Percentiles rank a stretch among this genome's conserved stretches.
phyloP scores from a whole-genome alignment of 2,329 filamentous ascomycete genomes.

The Penicillium hesseltinei region DNA sequence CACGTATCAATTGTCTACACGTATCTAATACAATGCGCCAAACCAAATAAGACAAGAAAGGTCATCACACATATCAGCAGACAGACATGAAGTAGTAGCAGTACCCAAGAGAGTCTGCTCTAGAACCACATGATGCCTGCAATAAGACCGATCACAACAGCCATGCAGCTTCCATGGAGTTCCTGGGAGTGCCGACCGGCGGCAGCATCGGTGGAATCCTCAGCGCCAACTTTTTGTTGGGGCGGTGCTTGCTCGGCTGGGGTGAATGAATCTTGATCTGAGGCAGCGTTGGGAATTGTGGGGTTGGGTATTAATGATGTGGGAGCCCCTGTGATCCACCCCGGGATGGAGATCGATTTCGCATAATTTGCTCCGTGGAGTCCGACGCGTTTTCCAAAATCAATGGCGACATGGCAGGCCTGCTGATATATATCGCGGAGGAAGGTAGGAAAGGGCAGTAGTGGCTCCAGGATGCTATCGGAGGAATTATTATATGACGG shows the following conservation, averaged over 20 bases:
- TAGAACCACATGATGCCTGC: constrained; percentile 41
- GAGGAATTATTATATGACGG: background rate
- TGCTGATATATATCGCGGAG: constrained; percentile 32
- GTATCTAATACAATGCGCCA: constrained; percentile 8
- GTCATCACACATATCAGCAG: constrained; percentile 19
- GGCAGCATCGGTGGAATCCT: constrained; percentile 26
- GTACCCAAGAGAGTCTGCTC: background rate
- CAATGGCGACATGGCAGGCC: constrained; percentile 27
- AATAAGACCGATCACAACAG: constrained; percentile 37
- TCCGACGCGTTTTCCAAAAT: constrained; percentile 12
- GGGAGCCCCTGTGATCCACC: background rate
- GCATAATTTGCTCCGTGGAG: constrained; percentile 1
- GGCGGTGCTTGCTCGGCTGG: constrained; percentile 1
- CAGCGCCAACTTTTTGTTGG: constrained; percentile 14
- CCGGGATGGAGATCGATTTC: constrained; percentile 1
- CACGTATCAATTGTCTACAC: constrained; percentile 11
- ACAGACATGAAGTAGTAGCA: constrained; percentile 4
- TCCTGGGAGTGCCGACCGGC: constrained; percentile 27
- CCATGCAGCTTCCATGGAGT: constrained; percentile 38
- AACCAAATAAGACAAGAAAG: constrained; percentile 9
- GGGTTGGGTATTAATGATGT: background rate
- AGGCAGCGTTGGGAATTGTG: background rate
- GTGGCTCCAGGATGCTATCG: background rate
- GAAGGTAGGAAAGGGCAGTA: constrained; percentile 9
- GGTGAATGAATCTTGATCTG: background rate